Base-by-base conservation (phyloP, 371 early-diverging fungal species). In the Mortierella sp. region DNA sequence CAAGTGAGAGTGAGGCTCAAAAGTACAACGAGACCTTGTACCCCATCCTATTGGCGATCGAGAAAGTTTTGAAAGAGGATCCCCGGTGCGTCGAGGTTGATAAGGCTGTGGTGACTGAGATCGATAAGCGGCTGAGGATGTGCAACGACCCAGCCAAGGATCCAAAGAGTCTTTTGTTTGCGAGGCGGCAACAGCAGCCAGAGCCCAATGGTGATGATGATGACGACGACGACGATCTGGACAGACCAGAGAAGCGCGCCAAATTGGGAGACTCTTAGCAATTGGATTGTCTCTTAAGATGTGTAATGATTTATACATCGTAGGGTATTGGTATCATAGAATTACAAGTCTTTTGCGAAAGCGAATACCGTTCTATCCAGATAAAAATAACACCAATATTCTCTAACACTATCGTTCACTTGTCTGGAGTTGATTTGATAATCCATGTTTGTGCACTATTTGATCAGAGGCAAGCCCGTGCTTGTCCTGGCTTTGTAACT, bases 111-210 rank as follows among this genome's bases (percentile, higher is more conserved):
- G 91, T 87, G 4, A 85, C 73, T 51, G 80, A 78, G 7, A 89
- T 91, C 56, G 92, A 92, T 71, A 83, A 82, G 41, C 80, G 86
- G 26, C 71, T 92, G 6, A 87, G 80, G 23, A 57, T 82, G 14
- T 91, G 91, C 60, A 83, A 81, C 55, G 91, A 92, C 60, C 92
- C 92, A 7, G 91, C 88, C 50, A 89, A 87, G 62, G 90, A 92
- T 52, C 90, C 92, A 0, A 83, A 85, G 2, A 89, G 90, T 50
- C 79, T 85, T 21, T 53, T 91, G 88, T 92, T 85, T 50, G n/a
- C n/a, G n/a, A 81, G 81, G 42, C 83, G 83, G 50, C 78, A 83
- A 42, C 66, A 64, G 51, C 70, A 81, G 23, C 67, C 79, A 34
- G 73, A 72, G 50, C 53, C 55, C 42, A 56, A 59, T 41, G 81